Conservation (phyloP, 768 basidiomycete genomes). For the Mycena haematopus region DNA sequence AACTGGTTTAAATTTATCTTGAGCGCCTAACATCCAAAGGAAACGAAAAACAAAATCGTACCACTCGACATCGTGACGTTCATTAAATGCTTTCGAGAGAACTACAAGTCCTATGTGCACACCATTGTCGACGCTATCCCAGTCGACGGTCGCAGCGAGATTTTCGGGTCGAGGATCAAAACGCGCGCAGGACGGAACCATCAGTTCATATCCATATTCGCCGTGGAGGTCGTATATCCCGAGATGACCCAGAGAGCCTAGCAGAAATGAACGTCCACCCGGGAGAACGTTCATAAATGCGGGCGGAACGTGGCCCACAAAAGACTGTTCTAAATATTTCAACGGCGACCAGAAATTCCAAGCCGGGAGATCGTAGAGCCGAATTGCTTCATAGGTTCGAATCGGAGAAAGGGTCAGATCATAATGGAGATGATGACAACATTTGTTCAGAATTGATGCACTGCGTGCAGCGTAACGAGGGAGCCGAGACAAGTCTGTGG, state of each 20-base stretch:
- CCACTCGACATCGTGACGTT: constrained; percentile 1
- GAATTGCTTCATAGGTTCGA: constrained; percentile 14
- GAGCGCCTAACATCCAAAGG: background rate
- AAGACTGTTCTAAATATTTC: constrained; percentile 10
- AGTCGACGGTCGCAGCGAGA: constrained; percentile 4
- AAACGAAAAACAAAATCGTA: background rate
- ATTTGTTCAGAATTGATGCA: constrained; percentile 15
- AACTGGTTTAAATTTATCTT: constrained; percentile 1
- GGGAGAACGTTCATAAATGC: constrained; percentile 24
- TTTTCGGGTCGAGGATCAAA: constrained; percentile 12
- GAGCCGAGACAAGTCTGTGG: constrained; percentile 8
- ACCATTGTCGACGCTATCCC: constrained; percentile 28
- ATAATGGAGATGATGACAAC: background rate
- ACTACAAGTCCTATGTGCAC: constrained; percentile 12
- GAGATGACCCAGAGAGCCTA: constrained; percentile 22
- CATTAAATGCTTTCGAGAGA: constrained; percentile 18
- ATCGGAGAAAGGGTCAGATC: constrained; percentile 1
- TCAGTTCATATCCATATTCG: constrained; percentile 13
- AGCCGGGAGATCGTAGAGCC: constrained; percentile 23
- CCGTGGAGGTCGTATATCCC: constrained; percentile 23
- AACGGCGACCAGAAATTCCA: constrained; percentile 22
- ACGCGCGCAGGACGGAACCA: constrained; percentile 15
- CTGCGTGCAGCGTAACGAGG: constrained; percentile 17
- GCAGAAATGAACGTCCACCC: constrained; percentile 23
- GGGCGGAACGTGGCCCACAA: constrained; percentile 21